Percentiles rank a stretch among this genome's conserved stretches.
phyloP scores from a whole-genome alignment of 352 stramenopile genomes.

The Thalassiosira ordinaria region DNA sequence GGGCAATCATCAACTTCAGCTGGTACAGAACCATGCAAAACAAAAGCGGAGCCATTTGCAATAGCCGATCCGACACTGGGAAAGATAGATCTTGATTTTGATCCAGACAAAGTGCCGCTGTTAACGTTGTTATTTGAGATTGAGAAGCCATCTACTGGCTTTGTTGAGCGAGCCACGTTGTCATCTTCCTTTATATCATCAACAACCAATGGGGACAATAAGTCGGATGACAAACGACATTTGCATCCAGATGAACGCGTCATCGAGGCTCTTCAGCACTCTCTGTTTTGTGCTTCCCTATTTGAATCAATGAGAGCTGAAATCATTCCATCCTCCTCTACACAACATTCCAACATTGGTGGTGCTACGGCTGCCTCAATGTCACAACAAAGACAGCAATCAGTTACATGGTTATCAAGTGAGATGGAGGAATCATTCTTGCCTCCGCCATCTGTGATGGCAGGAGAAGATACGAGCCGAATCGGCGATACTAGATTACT shows the following conservation, averaged over 20 bases:
- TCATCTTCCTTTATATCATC: constrained; percentile 52
- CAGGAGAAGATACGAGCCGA: constrained; percentile 38
- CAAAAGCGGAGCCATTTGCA: constrained; percentile 79
- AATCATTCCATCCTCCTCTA: constrained; percentile 52
- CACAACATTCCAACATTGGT: constrained; percentile 8
- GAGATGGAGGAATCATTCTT: constrained; percentile 82
- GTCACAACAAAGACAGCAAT: constrained; percentile 38
- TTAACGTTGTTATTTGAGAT: constrained; percentile 81
- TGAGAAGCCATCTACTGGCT: constrained; percentile 80
- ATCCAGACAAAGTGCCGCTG: constrained; percentile 80
- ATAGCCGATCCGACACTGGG: constrained; percentile 79
- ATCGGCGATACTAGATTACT: constrained; percentile 48
- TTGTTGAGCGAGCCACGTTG: constrained; percentile 67
- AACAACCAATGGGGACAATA: constrained; percentile 5
- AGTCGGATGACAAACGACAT: constrained; percentile 15
- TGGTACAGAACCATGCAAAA: constrained; percentile 40
- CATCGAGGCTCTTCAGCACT: constrained; percentile 82
- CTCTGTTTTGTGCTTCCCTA: constrained; percentile 83
- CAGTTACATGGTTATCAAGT: constrained; percentile 73
- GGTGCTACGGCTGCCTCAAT: not conserved
- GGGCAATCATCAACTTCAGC: not conserved
- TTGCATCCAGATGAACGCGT: constrained; percentile 66
- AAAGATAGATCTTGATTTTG: constrained; percentile 80
- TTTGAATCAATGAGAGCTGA: constrained; percentile 84
- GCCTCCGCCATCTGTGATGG: constrained; percentile 67